Evolutionary conservation across 2,329 filamentous ascomycete genomes (phyloP), one percentile per base, ranked within the genome.

Genomic region (Coleophoma crateriformis): DNA sequence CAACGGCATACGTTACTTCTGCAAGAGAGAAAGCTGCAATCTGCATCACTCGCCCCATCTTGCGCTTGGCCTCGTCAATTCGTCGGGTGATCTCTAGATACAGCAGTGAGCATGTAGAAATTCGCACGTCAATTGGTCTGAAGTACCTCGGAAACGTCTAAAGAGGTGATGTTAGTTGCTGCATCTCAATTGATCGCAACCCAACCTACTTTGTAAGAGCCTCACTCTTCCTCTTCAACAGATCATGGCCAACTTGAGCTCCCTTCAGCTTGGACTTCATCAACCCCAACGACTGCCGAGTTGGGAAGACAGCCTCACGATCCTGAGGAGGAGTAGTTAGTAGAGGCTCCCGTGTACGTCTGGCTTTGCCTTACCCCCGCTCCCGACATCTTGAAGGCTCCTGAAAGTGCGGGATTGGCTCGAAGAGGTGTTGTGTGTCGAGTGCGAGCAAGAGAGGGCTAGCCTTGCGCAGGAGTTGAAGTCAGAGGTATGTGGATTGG

Each of bases 251-350:
- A 42, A 83, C 90, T 69, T 92, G 87, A 49, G 88, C 88, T 54
- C 88, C 92, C 77, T 97, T 97, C 66, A 99, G 84, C 78, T 99
- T 99, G 58, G 86, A 84, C 74, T 97, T 97, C 92, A 99, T 99
- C 67, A 95, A 72, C 58, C 90, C 91, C 72, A 99, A 78, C 69
- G 90, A 95, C 77, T 99, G 94, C 65, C 94, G 89, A 67, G 94
- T 99, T 64, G 94, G 89, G 73, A 99, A 99, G 73, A 99, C 92
- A 65, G 91, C 81, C 74, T 99, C 94, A 69, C 94, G 84, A 70
- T 92, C 90, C 91, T 96, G 69, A 63, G 53, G 27, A 27, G 27
- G 27, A 54, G 53, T 42, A 47, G 48, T 59, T 47, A 61, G 52
- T 49, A 45, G 35, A 46, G 19, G 49, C 35, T 27, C 27, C 20